phyloP scores from a whole-genome alignment of 257 asterid genomes.

The Penstemon barbatus region DNA sequence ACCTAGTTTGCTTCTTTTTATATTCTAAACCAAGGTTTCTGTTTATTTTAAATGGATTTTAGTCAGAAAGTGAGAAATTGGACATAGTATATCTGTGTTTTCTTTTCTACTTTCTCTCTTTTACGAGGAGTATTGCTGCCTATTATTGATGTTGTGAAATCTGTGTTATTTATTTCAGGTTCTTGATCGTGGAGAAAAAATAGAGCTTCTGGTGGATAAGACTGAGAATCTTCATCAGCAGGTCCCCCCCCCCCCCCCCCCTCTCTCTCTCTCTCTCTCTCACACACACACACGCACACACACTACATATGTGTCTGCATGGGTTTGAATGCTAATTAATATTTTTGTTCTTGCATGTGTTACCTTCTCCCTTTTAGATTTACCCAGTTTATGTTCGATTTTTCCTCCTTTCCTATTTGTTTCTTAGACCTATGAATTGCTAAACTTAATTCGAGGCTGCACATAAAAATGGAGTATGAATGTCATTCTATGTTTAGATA shows the following conservation, averaged over 20 bases:
- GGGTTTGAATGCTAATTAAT: not conserved
- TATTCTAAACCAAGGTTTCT: not conserved
- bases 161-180: slow-evolving; percentile 49
- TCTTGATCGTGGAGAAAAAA: slow-evolving; percentile 92
- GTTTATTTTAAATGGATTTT: slow-evolving; percentile 13
- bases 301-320: not conserved
- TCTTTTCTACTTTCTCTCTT: not conserved
- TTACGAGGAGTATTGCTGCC: not conserved
- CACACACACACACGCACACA: not conserved
- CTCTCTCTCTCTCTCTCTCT: not conserved
- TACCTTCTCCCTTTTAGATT: not conserved
- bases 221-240: slow-evolving; percentile 88
- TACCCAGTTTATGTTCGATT: not conserved
- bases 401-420: slow-evolving; percentile 2
- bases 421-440: not conserved
- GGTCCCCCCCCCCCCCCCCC: slow-evolving; percentile 39
- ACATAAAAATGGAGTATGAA: not conserved
- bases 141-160: not conserved
- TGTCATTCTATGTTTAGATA: not conserved
- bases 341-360: not conserved
- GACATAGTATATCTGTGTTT: not conserved
- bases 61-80: not conserved
- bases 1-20: not conserved
- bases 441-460: not conserved
- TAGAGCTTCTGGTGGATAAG: slow-evolving; percentile 89